phyloP scores from a whole-genome alignment of 352 stramenopile species.

The Peronospora destructor region DNA sequence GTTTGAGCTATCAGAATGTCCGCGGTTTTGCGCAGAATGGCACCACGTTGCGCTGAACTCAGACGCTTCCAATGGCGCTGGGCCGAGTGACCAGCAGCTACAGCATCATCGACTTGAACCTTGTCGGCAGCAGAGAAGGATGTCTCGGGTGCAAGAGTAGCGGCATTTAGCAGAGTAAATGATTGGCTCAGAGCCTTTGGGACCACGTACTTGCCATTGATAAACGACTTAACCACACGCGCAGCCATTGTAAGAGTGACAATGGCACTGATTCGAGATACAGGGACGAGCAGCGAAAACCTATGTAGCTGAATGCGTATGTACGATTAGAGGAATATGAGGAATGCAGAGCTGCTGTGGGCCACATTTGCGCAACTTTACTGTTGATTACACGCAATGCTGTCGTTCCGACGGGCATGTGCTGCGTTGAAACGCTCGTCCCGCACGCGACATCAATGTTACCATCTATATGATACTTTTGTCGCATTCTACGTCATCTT shows the following conservation, averaged over 20 bases:
- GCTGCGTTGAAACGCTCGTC: slow-evolving; percentile 6
- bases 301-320: background rate
- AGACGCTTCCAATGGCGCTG: slow-evolving; percentile 62
- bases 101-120: slow-evolving; percentile 43
- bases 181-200: slow-evolving; percentile 10
- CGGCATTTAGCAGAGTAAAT: slow-evolving; percentile 60
- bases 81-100: slow-evolving; percentile 32
- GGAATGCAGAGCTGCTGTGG: no score
- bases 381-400: slow-evolving; percentile 1
- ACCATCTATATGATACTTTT: background rate
- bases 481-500: background rate
- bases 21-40: slow-evolving; percentile 53
- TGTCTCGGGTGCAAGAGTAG: slow-evolving; percentile 41
- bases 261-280: background rate
- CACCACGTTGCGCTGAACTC: slow-evolving; percentile 52
- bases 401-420: slow-evolving; percentile 2
- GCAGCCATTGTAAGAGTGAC: slow-evolving; percentile 9
- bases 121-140: slow-evolving; percentile 43
- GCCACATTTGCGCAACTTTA: background rate
- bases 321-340: background rate
- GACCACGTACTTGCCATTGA: slow-evolving; percentile 57
- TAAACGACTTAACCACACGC: slow-evolving; percentile 55
- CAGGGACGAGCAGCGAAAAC: background rate
- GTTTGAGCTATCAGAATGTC: slow-evolving; percentile 53
- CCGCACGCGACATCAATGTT: background rate